These are phyloP conservation scores for Syncephalastrum racemosum DNA, from an alignment of 371 early-diverging fungal species.

Conservation along the genomic window DNA sequence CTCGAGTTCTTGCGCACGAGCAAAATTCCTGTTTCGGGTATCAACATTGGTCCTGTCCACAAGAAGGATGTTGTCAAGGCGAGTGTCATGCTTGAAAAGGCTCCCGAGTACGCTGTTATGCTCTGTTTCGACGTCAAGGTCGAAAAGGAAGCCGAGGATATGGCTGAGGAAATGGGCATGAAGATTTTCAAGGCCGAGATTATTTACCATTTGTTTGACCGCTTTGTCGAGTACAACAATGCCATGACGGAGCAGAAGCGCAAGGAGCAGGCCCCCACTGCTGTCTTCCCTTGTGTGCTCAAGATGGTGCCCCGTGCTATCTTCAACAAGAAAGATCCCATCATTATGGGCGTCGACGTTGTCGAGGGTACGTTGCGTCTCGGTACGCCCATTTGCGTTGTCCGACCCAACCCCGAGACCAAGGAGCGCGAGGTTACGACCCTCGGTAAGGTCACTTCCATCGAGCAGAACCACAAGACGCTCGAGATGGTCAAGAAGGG, in stretches of 20 bases:
- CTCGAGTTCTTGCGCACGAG: constrained; percentile 92
- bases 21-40: constrained; percentile 97
- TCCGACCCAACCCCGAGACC: constrained; percentile 78
- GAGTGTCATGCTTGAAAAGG: constrained; percentile 91
- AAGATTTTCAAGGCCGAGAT: constrained; percentile 98
- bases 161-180: constrained; percentile 93
- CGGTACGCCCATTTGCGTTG: constrained; percentile 96
- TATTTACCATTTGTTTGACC: constrained; percentile 99
- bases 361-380: constrained; percentile 90
- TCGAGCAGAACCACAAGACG: constrained; percentile 95
- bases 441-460: constrained; percentile 95
- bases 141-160: constrained; percentile 93
- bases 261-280: constrained; percentile 84
- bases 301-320: constrained; percentile 95
- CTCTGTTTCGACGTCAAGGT: constrained; percentile 99
- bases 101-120: constrained; percentile 91
- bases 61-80: constrained; percentile 98
- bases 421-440: constrained; percentile 67
- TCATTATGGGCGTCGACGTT: constrained; percentile 98
- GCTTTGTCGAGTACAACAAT: constrained; percentile 85
- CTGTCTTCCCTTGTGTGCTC: constrained; percentile 97
- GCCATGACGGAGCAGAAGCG: constrained; percentile 83
- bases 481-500: constrained; percentile 87
- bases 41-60: constrained; percentile 99
- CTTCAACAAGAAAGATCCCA: constrained; percentile 97